A percentile compares a stretch with the other conserved stretches of the same genome.
phyloP scores from a whole-genome alignment of 2,329 filamentous ascomycete genomes.

The Neonectria neomacrospora region DNA sequence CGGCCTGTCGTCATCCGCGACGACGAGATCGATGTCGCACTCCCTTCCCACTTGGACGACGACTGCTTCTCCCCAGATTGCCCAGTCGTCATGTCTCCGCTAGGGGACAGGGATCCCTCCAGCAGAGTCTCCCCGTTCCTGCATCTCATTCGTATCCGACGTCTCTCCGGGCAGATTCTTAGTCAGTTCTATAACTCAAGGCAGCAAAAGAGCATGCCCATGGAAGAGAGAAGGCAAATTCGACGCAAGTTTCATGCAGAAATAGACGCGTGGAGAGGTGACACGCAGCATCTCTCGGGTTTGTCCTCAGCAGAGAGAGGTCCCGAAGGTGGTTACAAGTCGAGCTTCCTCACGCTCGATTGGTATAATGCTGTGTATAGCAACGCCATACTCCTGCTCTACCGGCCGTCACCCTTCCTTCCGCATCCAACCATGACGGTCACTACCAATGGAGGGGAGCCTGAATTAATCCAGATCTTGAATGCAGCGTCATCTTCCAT shows the following conservation, averaged over 20 bases:
- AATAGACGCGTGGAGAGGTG: conserved; percentile 14
- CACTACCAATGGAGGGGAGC: not conserved
- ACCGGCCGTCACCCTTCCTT: conserved; percentile 20
- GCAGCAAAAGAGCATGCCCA: not conserved
- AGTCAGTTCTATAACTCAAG: conserved; percentile 18
- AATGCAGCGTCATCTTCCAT: conserved; percentile 12
- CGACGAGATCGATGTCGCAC: conserved; percentile 17
- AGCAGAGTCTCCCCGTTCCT: conserved; percentile 10
- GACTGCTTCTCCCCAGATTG: conserved; percentile 2
- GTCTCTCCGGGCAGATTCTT: conserved; percentile 19
- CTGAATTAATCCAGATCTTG: conserved; percentile 8
- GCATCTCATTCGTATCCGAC: conserved; percentile 19
- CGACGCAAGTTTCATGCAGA: conserved; percentile 9
- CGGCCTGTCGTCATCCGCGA: conserved; percentile 20
- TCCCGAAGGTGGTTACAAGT: not conserved
- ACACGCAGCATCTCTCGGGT: not conserved
- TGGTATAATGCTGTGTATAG: conserved; percentile 21
- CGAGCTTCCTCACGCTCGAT: conserved; percentile 13
- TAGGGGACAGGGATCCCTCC: not conserved
- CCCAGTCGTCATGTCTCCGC: not conserved
- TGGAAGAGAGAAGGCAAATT: conserved; percentile 5
- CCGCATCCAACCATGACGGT: not conserved
- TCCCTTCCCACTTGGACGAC: conserved; percentile 21
- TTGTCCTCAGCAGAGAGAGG: not conserved
- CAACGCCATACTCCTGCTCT: conserved; percentile 24